Evolutionary conservation across 2,329 filamentous ascomycete species (phyloP), one percentile per base, ranked within the genome.

Genomic region (Lithohypha guttulata): DNA sequence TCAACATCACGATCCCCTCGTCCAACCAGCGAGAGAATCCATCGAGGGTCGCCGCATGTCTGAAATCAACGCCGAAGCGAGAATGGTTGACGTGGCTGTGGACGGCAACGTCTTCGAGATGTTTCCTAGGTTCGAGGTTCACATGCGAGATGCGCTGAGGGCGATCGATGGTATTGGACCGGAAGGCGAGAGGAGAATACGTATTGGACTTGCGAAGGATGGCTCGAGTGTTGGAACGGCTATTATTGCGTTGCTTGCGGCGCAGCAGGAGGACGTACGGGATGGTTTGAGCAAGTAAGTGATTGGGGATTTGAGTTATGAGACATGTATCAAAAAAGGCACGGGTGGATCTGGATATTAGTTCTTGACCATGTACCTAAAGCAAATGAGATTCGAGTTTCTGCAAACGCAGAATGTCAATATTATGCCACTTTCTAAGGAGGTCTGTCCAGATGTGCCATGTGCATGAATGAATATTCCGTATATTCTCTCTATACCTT

Each of bases 141-240:
- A 52, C 6, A 51, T 52, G 43, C 49, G 50, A 7, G 39, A 33
- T 2, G 49, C 50, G 10, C 30, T 52, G 35, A 28, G 35, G 15
- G 45, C n/a, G 10, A 35, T 42, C 13, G 14, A 18, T 45, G 21
- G 33, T 43, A 34, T 42, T 34, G 3, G 47, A 20, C 10, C 27
- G 40, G 35, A 36, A 19, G 35, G 49, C n/a, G 50, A 52, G 28
- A 31, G 21, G 29, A 41, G 37, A 41, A 37, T 52, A 6, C 39
- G 47, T 9, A 52, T 52, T 25, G 41, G 41, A 9, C 37, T 52
- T 21, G 42, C 49, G 4, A 52, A 52, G 22, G 50, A 52, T 46
- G 50, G 50, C 9, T 51, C 49, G 19, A 43, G 49, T 11, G 44
- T 52, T 11, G 50, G 50, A 7, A 49, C 50, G 11, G 50, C 50